These are phyloP conservation scores for Plantago elongata DNA, from an alignment of 257 asterid species.

Conservation along the genomic window DNA sequence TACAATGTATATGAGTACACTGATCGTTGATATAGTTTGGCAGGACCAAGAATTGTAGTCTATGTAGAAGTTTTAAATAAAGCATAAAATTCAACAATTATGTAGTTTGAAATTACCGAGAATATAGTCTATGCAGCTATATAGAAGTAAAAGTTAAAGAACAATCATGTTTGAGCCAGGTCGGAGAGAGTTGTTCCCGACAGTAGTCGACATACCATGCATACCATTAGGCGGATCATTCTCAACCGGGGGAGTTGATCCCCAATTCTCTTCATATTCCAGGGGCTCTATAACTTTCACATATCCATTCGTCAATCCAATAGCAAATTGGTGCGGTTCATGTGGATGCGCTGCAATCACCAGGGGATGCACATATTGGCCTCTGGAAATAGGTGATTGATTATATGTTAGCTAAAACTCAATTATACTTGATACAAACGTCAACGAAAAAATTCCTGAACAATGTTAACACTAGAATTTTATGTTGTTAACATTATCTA, in stretches of 20 bases:
- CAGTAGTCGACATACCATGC: not conserved
- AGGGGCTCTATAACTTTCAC: conserved; percentile 92
- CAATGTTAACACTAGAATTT: too few relatives aligned
- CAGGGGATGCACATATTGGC: conserved; percentile 59
- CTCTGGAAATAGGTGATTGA: conserved; percentile 38
- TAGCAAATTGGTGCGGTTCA: conserved; percentile 77
- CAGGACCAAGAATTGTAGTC: not conserved
- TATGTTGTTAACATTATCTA: too few relatives aligned
- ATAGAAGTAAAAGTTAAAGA: not conserved
- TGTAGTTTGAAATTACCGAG: not conserved
- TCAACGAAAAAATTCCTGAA: too few relatives aligned
- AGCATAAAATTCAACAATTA: not conserved
- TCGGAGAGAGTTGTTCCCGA: not conserved
- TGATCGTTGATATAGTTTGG: too few relatives aligned
- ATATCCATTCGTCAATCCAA: conserved; percentile 83
- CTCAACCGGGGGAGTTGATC: conserved; percentile 64
- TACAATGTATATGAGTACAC: too few relatives aligned
- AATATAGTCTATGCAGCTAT: not conserved
- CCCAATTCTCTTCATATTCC: conserved; percentile 87
- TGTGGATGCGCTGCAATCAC: conserved; percentile 88
- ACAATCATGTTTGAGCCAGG: not conserved
- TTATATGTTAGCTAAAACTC: not conserved
- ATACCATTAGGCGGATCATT: conserved; percentile 9
- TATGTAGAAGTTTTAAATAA: not conserved
- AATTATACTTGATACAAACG: too few relatives aligned